Percentiles rank a stretch among this genome's conserved stretches.
These are phyloP conservation scores for Artemisia argyi DNA, from an alignment of 129 eudicot genomes.

Conservation along the genomic window DNA sequence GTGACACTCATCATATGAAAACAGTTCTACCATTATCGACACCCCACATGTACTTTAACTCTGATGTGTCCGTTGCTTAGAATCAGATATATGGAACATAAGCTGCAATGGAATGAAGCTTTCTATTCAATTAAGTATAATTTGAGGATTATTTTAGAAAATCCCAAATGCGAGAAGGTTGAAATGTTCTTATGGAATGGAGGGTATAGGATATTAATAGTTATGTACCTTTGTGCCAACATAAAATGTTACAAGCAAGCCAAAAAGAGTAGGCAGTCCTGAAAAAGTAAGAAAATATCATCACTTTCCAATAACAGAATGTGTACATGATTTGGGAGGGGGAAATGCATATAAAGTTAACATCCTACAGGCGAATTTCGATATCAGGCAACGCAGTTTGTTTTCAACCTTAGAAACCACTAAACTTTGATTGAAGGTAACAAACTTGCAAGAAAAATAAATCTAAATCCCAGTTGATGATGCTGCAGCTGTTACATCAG, in stretches of 20 bases:
- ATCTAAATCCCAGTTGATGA: no score
- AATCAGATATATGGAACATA: conserved; percentile 77
- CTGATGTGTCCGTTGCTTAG: conserved; percentile 49
- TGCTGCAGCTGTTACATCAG: no score
- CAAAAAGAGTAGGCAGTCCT: conserved; percentile 71
- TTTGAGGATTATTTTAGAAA: no score
- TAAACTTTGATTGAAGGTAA: no score
- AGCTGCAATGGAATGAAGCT: conserved; percentile 48
- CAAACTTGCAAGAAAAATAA: no score
- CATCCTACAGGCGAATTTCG: no score
- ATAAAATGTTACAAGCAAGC: conserved; percentile 70
- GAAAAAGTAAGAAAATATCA: conserved; percentile 25
- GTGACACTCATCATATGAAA: not conserved
- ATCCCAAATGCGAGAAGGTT: not conserved
- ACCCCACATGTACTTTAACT: conserved; percentile 29
- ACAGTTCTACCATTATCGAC: not conserved
- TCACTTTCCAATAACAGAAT: conserved; percentile 1
- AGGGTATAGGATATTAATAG: not conserved
- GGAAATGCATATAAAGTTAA: no score
- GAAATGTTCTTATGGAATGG: not conserved
- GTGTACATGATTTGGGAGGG: not conserved
- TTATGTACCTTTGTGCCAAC: conserved; percentile 77
- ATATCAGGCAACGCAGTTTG: no score
- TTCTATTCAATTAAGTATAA: not conserved
- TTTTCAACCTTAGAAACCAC: no score